These are phyloP conservation scores for Cladophialophora immunda DNA, from an alignment of 2,329 filamentous ascomycete genomes.

Conservation along the genomic window DNA sequence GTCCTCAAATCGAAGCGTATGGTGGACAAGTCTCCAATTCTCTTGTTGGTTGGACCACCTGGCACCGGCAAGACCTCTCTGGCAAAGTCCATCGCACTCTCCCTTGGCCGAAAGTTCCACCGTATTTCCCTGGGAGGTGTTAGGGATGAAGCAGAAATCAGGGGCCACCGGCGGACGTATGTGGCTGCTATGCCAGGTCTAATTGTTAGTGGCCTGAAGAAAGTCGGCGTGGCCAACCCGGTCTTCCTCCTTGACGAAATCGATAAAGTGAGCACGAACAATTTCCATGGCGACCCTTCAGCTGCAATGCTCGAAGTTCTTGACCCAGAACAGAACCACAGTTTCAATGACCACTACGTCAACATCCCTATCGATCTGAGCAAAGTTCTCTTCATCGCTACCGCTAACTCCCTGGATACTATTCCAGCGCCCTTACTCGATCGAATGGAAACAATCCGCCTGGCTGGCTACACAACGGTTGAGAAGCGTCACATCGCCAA, in stretches of 20 bases:
- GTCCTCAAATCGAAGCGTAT: constrained; percentile 82
- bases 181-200: constrained; percentile 99
- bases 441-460: constrained; percentile 93
- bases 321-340: constrained; percentile 95
- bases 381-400: constrained; percentile 97
- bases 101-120: constrained; percentile 93
- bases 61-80: constrained; percentile 96
- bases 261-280: constrained; percentile 91
- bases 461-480: constrained; percentile 94
- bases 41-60: constrained; percentile 90
- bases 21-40: constrained; percentile 94
- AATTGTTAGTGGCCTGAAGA: constrained; percentile 91
- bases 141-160: constrained; percentile 94
- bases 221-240: constrained; percentile 93
- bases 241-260: constrained; percentile 97
- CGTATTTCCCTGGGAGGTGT: constrained; percentile 96
- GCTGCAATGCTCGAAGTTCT: constrained; percentile 98
- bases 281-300: constrained; percentile 93
- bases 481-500: constrained; percentile 96
- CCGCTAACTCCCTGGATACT: constrained; percentile 91
- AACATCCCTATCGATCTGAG: constrained; percentile 94
- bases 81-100: constrained; percentile 89
- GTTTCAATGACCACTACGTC: constrained; percentile 95
- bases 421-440: constrained; percentile 94
- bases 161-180: constrained; percentile 93